Percentiles rank a stretch among this genome's conserved stretches.
These are phyloP conservation scores for Candida saitoana DNA, from an alignment of 805 yeast genomes.

Conservation along the genomic window DNA sequence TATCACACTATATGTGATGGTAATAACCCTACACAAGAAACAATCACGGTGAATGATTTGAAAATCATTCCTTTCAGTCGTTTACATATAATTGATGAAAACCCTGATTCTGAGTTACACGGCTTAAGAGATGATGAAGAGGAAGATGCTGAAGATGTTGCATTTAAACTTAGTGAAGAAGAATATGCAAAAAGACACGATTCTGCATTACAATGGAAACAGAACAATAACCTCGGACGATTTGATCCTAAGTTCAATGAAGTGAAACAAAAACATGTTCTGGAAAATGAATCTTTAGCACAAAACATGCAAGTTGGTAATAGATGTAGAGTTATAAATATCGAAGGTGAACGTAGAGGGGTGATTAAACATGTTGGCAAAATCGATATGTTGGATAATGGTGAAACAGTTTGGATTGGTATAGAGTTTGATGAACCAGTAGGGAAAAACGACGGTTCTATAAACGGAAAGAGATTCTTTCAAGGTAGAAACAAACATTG, in stretches of 20 bases:
- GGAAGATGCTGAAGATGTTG: slow-evolving; percentile 27
- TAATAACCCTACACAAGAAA: slow-evolving; percentile 11
- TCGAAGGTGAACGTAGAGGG: slow-evolving; percentile 60
- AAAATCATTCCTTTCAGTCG: slow-evolving; percentile 40
- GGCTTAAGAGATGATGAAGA: slow-evolving; percentile 24
- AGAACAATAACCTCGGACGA: slow-evolving; percentile 62
- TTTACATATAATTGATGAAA: slow-evolving; percentile 55
- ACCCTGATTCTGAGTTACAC: slow-evolving; percentile 48
- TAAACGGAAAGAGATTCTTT: slow-evolving; percentile 61
- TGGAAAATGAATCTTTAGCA: slow-evolving; percentile 24
- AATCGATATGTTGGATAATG: slow-evolving; percentile 54
- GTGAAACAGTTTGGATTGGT: slow-evolving; percentile 68
- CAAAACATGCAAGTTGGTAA: slow-evolving; percentile 40
- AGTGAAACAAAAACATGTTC: slow-evolving; percentile 25
- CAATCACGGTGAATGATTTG: slow-evolving; percentile 18
- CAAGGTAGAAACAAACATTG: slow-evolving; percentile 60
- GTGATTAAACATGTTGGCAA: slow-evolving; percentile 65
- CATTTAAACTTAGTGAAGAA: slow-evolving; percentile 49
- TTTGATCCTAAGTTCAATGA: slow-evolving; percentile 52
- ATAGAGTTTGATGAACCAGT: slow-evolving; percentile 79
- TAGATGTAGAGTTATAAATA: slow-evolving; percentile 49
- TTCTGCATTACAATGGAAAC: slow-evolving; percentile 77
- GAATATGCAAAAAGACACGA: slow-evolving; percentile 58
- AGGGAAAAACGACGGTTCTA: slow-evolving; percentile 81
- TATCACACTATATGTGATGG: slow-evolving; percentile 22